Evolutionary conservation across 768 basidiomycete genomes (phyloP).

Genomic region (Chalciporus chontae): DNA sequence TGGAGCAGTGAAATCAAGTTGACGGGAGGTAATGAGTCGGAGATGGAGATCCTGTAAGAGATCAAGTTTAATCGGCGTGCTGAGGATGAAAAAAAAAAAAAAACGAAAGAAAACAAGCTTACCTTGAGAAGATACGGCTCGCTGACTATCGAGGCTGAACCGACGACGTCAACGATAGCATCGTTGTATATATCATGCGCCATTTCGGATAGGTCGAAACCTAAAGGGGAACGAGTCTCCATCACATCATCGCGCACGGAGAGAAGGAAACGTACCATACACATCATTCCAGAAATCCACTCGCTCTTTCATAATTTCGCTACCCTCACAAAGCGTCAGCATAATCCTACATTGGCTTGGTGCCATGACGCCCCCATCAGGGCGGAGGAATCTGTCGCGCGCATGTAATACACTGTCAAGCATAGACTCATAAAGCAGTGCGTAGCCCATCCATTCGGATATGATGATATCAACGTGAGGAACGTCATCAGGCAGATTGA

Average conservation of each 20-base stretch:
- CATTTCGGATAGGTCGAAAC: slow-evolving; percentile 90
- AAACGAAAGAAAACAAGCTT: slow-evolving; percentile 9
- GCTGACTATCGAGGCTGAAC: slow-evolving; percentile 61
- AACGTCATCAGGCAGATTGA: slow-evolving; percentile 66
- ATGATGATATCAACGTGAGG: slow-evolving; percentile 89
- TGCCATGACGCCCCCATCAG: slow-evolving; percentile 75
- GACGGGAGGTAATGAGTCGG: slow-evolving; percentile 54
- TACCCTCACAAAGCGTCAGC: slow-evolving; percentile 77
- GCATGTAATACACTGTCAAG: slow-evolving; percentile 91
- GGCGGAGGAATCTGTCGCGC: slow-evolving; percentile 78
- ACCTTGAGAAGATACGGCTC: slow-evolving; percentile 68
- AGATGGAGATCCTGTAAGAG: slow-evolving; percentile 69
- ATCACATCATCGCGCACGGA: background rate
- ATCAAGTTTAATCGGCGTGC: background rate
- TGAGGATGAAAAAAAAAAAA: background rate
- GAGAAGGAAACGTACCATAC: slow-evolving; percentile 56
- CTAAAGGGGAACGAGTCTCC: slow-evolving; percentile 37
- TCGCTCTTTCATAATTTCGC: slow-evolving; percentile 73
- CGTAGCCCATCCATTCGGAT: slow-evolving; percentile 98
- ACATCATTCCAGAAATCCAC: slow-evolving; percentile 88
- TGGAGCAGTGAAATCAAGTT: slow-evolving; percentile 75
- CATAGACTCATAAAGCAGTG: slow-evolving; percentile 93
- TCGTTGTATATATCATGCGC: slow-evolving; percentile 69
- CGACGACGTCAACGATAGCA: slow-evolving; percentile 79
- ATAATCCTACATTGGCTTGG: slow-evolving; percentile 88